phyloP scores from a whole-genome alignment of 257 asterid genomes.

The Solanum medicagineum region DNA sequence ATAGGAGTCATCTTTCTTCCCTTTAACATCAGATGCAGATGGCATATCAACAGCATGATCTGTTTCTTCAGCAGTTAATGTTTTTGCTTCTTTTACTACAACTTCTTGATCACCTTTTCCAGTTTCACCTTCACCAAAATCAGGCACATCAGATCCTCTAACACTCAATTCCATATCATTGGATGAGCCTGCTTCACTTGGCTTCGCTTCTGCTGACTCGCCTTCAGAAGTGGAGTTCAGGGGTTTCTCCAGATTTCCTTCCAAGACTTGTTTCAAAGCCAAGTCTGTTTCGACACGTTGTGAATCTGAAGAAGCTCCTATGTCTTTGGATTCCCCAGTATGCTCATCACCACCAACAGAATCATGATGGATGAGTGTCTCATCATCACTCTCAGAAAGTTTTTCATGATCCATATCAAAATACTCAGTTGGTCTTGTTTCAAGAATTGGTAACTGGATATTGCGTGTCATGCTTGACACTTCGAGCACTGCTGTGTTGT shows the following conservation, averaged over 20 bases:
- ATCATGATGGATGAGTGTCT: background rate
- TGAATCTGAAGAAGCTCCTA: constrained; percentile 14
- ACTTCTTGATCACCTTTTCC: background rate
- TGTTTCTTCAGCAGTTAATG: constrained; percentile 9
- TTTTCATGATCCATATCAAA: constrained; percentile 18
- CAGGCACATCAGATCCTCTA: background rate
- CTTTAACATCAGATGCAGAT: constrained; percentile 6
- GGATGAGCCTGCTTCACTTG: constrained; percentile 13
- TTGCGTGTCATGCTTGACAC: background rate
- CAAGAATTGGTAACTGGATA: constrained; percentile 12
- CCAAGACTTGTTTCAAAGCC: constrained; percentile 4
- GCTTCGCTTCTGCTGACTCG: constrained; percentile 10
- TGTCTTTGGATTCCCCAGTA: constrained; percentile 9
- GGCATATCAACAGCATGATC: constrained; percentile 15
- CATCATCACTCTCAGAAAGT: constrained; percentile 1
- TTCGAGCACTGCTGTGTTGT: background rate
- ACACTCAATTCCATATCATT: constrained; percentile 1
- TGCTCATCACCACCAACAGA: constrained; percentile 10
- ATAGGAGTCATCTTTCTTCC: constrained; percentile 17
- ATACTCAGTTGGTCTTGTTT: constrained; percentile 17
- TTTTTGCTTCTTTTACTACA: background rate
- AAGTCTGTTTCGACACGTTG: constrained; percentile 9
- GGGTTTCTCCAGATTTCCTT: constrained; percentile 10
- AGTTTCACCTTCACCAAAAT: background rate
- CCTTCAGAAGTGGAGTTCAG: constrained; percentile 9